These are phyloP conservation scores for Barbatosphaeria neglecta DNA, from an alignment of 495 filamentous ascomycete species.

Conservation along the genomic window DNA sequence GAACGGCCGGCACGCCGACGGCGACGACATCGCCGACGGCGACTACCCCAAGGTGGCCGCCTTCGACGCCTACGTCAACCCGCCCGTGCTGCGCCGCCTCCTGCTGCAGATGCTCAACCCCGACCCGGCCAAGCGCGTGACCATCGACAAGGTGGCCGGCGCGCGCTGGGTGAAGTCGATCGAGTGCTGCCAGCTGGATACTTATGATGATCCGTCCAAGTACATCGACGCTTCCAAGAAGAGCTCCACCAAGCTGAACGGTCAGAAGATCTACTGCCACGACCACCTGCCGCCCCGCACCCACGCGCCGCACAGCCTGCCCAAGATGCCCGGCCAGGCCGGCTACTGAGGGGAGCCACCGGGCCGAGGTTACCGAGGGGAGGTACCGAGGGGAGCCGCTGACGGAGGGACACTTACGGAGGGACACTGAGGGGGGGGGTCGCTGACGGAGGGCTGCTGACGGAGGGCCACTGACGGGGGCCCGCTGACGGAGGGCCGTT, in stretches of 20 bases:
- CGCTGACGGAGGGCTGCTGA: neutral
- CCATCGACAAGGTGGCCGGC: conserved; percentile 48
- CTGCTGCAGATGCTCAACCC: conserved; percentile 70
- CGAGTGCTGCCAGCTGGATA: conserved; percentile 60
- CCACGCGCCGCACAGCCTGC: conserved; percentile 24
- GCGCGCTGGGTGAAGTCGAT: conserved; percentile 54
- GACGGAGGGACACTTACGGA: no score
- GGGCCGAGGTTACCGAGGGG: no score
- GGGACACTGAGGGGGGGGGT: neutral
- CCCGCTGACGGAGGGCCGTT: no score
- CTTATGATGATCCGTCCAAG: conserved; percentile 39
- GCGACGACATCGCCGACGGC: conserved; percentile 30
- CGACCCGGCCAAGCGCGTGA: conserved; percentile 51
- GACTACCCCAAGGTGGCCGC: conserved; percentile 39
- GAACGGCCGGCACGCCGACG: conserved; percentile 36
- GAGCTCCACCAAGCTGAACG: conserved; percentile 22
- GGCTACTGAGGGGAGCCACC: conserved; percentile 26
- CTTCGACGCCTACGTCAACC: conserved; percentile 39
- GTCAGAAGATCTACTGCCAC: conserved; percentile 35
- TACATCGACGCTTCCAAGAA: conserved; percentile 44
- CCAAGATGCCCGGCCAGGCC: conserved; percentile 35
- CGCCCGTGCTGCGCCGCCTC: conserved; percentile 45
- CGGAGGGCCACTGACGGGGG: no score
- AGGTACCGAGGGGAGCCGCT: no score
- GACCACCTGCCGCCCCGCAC: conserved; percentile 34